Base-by-base conservation (phyloP, 441 rosid species). In the Eruca vesicaria region DNA sequence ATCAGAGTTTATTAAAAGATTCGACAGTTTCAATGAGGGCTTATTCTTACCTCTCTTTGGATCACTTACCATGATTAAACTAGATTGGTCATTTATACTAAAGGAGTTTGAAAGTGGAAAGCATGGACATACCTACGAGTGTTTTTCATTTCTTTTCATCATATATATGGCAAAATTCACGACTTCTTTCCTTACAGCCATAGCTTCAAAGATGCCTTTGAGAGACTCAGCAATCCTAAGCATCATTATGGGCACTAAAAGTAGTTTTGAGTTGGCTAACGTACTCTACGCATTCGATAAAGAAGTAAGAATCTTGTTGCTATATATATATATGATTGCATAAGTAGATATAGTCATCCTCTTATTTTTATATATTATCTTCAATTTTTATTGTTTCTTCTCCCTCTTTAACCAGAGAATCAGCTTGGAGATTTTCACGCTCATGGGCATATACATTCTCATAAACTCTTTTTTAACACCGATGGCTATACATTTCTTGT, bases 1-100 rank as follows among this genome's bases (percentile, higher is more conserved):
- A 21, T 84, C 90, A 3, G 31, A 71, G 1, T 48, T 89, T 59
- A 79, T 73, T 1, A 82, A 78, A 19, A 89, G 75, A 38, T 69
- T 84, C 2, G 86, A 79, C 11, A 10, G 75, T 18, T 68, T 78
- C 23, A 66, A 63, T 2, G 6, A 29, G 12, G 72, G 74, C 15
- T 14, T 78, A 12, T 67, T 86, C 28, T 23, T 68, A 18, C 73
- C 78, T 0, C 28, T 75, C 14, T 81, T 61, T 21, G 70, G 79
- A n/a, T 8, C 68, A 19, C 56, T 69, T 7, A 68, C 55, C 36
- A 43, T 73, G 26, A 75, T 83, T 20, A 66, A 79, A 41, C 35
- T 71, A 19, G 69, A 64, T 68, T 69, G 45, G 64, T 56, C 69
- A 9, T 48, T 3, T 62, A 2, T 68, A 7, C 1, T 7, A 0